phyloP scores from a whole-genome alignment of 345 rosid genomes.

The Laguncularia racemosa region DNA sequence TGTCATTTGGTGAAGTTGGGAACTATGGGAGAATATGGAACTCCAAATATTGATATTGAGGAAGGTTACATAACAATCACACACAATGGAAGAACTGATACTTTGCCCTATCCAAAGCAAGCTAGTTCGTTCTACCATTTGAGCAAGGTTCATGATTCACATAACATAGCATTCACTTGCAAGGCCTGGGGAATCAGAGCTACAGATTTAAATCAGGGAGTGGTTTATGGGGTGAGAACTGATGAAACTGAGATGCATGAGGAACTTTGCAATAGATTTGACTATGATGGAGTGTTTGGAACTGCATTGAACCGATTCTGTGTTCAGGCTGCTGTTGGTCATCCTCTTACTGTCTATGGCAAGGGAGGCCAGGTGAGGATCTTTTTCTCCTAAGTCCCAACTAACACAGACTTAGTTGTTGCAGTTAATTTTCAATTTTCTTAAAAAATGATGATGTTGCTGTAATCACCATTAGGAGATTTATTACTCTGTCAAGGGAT shows the following conservation, averaged over 20 bases:
- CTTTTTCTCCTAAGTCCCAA: background rate
- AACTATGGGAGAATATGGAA: constrained; percentile 98
- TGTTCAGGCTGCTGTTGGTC: constrained; percentile 95
- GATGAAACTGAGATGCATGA: constrained; percentile 93
- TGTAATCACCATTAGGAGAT: no score
- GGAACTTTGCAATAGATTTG: constrained; percentile 70
- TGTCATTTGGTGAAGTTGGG: constrained; percentile 97
- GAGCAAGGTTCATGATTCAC: constrained; percentile 96
- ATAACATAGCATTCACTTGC: constrained; percentile 96
- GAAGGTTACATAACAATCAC: constrained; percentile 93
- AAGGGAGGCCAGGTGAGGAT: constrained; percentile 91
- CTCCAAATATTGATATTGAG: constrained; percentile 97
- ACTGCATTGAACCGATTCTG: constrained; percentile 94
- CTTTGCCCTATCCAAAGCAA: constrained; percentile 94
- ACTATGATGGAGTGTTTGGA: constrained; percentile 94
- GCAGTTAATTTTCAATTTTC: background rate
- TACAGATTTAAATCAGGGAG: constrained; percentile 95
- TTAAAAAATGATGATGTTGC: background rate
- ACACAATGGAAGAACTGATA: constrained; percentile 91
- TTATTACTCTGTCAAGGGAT: no score
- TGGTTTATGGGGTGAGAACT: constrained; percentile 88
- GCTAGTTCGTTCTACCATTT: constrained; percentile 98
- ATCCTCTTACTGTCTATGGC: constrained; percentile 93
- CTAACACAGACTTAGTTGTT: background rate
- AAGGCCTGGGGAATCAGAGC: constrained; percentile 99